phyloP scores from a whole-genome alignment of 352 stramenopile genomes.

The Discostella stelligera region DNA sequence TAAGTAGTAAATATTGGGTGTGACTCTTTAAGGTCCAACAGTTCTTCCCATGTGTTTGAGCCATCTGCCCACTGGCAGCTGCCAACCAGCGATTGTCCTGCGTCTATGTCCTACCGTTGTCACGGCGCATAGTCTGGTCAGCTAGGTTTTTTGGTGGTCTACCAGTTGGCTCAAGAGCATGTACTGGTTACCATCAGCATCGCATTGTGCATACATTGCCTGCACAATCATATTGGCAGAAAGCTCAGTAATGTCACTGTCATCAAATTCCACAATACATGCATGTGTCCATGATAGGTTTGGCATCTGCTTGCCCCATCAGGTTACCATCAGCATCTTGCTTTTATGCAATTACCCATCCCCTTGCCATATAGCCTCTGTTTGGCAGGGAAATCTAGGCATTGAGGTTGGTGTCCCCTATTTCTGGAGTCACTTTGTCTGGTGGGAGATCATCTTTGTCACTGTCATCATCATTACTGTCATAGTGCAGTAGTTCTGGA shows the following conservation, averaged over 20 bases:
- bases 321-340: constrained; percentile 31
- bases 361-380: constrained; percentile 11
- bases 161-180: constrained; percentile 21
- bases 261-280: constrained; percentile 57
- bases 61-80: constrained; percentile 35
- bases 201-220: constrained; percentile 31
- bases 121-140: constrained; percentile 4
- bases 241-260: constrained; percentile 38
- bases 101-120: neutral
- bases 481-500: constrained; percentile 3
- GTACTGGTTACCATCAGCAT: constrained; percentile 37
- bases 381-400: constrained; percentile 25
- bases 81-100: constrained; percentile 25
- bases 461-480: constrained; percentile 3
- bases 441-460: neutral
- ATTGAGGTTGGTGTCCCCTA: constrained; percentile 32
- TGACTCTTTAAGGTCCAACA: constrained; percentile 48
- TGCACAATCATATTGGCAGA: constrained; percentile 48
- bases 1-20: too few relatives aligned
- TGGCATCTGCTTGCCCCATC: constrained; percentile 22
- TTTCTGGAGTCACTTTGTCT: constrained; percentile 15
- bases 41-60: constrained; percentile 21
- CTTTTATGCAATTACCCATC: constrained; percentile 21
- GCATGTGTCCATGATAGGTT: constrained; percentile 50
- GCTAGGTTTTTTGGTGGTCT: constrained; percentile 8